These are phyloP conservation scores for Setomelanomma holmii DNA, from an alignment of 2,329 filamentous ascomycete species.

Conservation along the genomic window DNA sequence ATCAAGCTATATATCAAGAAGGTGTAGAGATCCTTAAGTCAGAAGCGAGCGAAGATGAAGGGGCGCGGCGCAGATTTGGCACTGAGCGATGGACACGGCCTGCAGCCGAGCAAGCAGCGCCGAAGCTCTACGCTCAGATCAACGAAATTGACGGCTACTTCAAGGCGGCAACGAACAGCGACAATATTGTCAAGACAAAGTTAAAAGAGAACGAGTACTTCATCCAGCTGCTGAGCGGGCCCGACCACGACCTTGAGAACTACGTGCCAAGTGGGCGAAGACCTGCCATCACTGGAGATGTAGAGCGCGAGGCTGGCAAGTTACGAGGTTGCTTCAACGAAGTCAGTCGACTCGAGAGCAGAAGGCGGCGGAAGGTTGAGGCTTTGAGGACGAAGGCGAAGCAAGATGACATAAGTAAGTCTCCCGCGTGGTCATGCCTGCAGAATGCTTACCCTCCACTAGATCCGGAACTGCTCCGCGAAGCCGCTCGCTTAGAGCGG, in stretches of 20 bases:
- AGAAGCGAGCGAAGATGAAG: constrained; percentile 84
- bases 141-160: constrained; percentile 88
- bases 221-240: constrained; percentile 77
- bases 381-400: constrained; percentile 78
- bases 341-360: constrained; percentile 80
- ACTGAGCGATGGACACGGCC: constrained; percentile 83
- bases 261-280: constrained; percentile 87
- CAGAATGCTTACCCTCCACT: constrained; percentile 32
- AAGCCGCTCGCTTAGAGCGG: constrained; percentile 84
- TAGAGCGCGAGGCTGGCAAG: constrained; percentile 79
- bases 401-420: constrained; percentile 81
- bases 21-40: constrained; percentile 77
- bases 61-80: constrained; percentile 77
- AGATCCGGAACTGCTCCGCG: constrained; percentile 78
- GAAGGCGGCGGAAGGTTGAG: constrained; percentile 80
- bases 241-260: constrained; percentile 81
- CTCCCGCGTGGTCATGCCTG: constrained; percentile 3
- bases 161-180: constrained; percentile 70
- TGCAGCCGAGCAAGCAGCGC: constrained; percentile 71
- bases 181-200: constrained; percentile 77
- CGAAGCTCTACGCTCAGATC: constrained; percentile 76
- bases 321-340: constrained; percentile 85
- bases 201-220: constrained; percentile 77
- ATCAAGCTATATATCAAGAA: constrained; percentile 81
- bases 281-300: constrained; percentile 77